Conservation (phyloP, 371 early-diverging fungal species). For the Nematocida ironsii region DNA sequence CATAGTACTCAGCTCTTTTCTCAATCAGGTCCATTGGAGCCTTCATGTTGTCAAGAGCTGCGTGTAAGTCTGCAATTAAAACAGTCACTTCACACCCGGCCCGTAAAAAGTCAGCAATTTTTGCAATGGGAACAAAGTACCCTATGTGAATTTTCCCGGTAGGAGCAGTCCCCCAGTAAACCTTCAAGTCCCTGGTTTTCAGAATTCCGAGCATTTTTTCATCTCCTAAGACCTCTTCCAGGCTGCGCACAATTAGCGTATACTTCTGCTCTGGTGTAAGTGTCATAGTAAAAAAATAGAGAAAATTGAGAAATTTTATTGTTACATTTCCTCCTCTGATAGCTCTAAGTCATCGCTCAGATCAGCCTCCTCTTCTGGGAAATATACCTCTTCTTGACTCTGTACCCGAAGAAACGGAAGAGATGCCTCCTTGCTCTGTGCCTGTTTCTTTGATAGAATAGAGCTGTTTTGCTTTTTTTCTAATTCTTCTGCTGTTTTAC, state of each 20-base stretch:
- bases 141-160: slow-evolving; percentile 96
- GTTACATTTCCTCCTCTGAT: slow-evolving; percentile 24
- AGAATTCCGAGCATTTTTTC: slow-evolving; percentile 82
- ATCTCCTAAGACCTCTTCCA: slow-evolving; percentile 89
- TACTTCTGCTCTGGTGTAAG: slow-evolving; percentile 72
- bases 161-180: slow-evolving; percentile 99
- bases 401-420: slow-evolving; percentile 51
- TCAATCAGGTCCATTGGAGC: slow-evolving; percentile 86
- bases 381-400: slow-evolving; percentile 31
- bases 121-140: slow-evolving; percentile 93
- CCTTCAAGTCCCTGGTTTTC: slow-evolving; percentile 79
- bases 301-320: slow-evolving; percentile 21
- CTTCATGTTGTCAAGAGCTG: slow-evolving; percentile 96
- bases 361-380: slow-evolving; percentile 39
- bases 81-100: slow-evolving; percentile 90
- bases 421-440: slow-evolving; percentile 15
- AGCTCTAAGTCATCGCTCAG: slow-evolving; percentile 31
- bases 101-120: slow-evolving; percentile 89
- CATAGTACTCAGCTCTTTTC: slow-evolving; percentile 86
- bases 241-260: slow-evolving; percentile 83
- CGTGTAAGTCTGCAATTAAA: slow-evolving; percentile 94
- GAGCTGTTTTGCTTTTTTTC: neutral
- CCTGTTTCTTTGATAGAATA: slow-evolving; percentile 41
- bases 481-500: neutral
- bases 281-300: slow-evolving; percentile 40